Evolutionary conservation across 192 early-diverging fungal genomes (phyloP).

Genomic region (Rhizoclosmatium globosum): DNA sequence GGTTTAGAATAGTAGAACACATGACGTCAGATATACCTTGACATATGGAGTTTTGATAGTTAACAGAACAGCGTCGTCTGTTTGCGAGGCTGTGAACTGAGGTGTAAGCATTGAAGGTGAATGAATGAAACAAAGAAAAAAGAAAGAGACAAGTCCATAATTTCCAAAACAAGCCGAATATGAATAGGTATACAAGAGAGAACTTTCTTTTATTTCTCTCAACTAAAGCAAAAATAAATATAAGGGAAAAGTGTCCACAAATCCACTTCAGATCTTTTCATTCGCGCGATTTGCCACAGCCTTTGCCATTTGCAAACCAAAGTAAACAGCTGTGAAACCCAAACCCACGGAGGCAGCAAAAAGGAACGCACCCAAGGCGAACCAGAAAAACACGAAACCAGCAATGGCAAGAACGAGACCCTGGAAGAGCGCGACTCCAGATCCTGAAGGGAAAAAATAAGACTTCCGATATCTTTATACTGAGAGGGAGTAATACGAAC

Average conservation of each 20-base stretch:
- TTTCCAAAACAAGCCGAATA: not conserved
- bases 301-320: conserved; percentile 26
- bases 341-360: conserved; percentile 9
- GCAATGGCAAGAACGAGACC: conserved; percentile 31
- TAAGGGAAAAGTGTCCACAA: no score
- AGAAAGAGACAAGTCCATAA: not conserved
- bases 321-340: not conserved
- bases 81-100: conserved; percentile 79
- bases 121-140: not conserved
- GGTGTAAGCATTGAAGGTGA: conserved; percentile 86
- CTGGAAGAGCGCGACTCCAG: conserved; percentile 28
- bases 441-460: not conserved
- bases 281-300: conserved; percentile 3
- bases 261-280: not conserved
- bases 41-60: conserved; percentile 84
- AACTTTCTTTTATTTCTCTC: not conserved
- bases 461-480: not conserved
- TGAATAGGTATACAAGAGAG: not conserved
- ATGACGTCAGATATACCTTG: conserved; percentile 51
- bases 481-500: conserved; percentile 5
- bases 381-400: conserved; percentile 35
- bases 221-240: no score
- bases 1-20: not conserved
- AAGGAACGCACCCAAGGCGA: conserved; percentile 23
- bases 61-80: conserved; percentile 77